Evolutionary conservation across 805 yeast species (phyloP), one percentile per base, ranked within the genome.

Genomic region (Metahyphopichia silvanorum): DNA sequence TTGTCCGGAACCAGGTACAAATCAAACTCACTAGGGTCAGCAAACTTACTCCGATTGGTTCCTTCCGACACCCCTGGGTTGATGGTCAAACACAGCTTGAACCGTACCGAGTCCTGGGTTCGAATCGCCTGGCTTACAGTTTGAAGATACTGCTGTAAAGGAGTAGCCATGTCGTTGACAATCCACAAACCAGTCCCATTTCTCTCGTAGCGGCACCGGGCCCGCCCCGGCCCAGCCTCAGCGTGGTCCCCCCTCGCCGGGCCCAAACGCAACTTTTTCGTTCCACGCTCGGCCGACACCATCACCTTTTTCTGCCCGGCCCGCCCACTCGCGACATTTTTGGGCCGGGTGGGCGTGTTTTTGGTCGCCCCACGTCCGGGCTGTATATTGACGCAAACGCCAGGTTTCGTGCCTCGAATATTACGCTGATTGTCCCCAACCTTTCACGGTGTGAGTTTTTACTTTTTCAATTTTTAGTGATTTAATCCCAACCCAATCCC

Each of bases 21-120:
- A 39, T 66, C 72, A 43, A 66, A 56, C 33, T 66, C 71, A 36
- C 49, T 60, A 4, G 70, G 70, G 12, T 55, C 62, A 14, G 50
- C 47, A 37, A 51, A 63, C n/a, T 33, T 34, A 5, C 66, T 60
- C 15, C 67, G 48, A 6, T 32, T 27, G 3, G 49, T 39, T 8
- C 71, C 72, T 23, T 50, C 55, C 6, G 40, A 38, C 10, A 38
- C 40, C 1, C 56, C 55, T 2, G 71, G 71, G 39, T 57, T 63
- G 23, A 66, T 60, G 16, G 64, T 51, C 22, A 62, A 42, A 29
- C 60, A 58, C 15, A 28, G 29, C 21, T 42, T 44, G 25, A 61
- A 44, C 23, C 33, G 28, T 4, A 12, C 16, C 9, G 50, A 37
- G 16, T 58, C 49, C 18, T 48, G 42, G 10, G 25, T 27, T 8